Conservation (phyloP, 139 green algal species). For the Chlamydomonas incerta region DNA sequence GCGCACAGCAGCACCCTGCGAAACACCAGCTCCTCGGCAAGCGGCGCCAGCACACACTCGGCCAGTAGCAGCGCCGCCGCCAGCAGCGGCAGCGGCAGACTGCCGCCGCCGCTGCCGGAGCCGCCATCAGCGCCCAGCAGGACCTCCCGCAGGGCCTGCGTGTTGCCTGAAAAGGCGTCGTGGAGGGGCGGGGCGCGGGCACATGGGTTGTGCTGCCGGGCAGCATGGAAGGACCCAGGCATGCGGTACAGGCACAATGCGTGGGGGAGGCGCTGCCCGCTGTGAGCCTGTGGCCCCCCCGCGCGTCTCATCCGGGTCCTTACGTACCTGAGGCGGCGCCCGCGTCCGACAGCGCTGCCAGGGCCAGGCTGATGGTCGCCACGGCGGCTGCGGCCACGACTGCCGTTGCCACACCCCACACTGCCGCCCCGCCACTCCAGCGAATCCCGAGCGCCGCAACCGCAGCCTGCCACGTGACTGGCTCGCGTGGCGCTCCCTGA, state of each 20-base stretch:
- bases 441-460: not conserved
- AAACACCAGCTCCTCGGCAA: constrained; percentile 87
- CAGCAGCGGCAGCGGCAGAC: not conserved
- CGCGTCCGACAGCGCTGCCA: not conserved
- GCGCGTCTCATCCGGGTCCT: too few relatives aligned
- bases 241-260: too few relatives aligned
- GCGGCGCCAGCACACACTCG: constrained; percentile 69
- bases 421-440: not conserved
- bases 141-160: not conserved
- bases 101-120: not conserved
- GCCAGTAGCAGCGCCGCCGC: not conserved
- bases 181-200: too few relatives aligned
- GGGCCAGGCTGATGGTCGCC: not conserved
- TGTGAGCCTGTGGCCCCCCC: too few relatives aligned
- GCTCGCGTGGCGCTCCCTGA: not conserved
- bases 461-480: too few relatives aligned
- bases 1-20: constrained; percentile 86
- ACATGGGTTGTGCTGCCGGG: too few relatives aligned
- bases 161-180: too few relatives aligned
- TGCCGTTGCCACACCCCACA: not conserved
- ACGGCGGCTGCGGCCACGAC: not conserved
- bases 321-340: not conserved
- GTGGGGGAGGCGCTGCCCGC: too few relatives aligned
- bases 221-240: too few relatives aligned
- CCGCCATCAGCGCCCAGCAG: not conserved